Evolutionary conservation across 108 stramenopile species (phyloP), one percentile per base, ranked within the genome.

Genomic region (Cyclostephanos tholiformis): DNA sequence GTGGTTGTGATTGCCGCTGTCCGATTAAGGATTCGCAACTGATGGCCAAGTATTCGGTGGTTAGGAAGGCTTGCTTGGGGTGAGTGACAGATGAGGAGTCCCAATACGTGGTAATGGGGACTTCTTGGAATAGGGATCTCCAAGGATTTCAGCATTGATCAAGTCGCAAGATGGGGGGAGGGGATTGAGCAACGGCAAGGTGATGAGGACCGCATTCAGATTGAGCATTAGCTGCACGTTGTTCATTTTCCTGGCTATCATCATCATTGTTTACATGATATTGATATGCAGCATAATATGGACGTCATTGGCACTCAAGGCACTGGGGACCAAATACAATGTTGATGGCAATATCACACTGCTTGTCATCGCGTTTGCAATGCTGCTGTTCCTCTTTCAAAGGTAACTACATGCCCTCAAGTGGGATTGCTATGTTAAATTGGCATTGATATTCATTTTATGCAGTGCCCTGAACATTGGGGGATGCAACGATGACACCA

Each of bases 381-480:
- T 82, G 16, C 61, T 86, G 30, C 95, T 92, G 12, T 88, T 85
- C 41, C 69, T 91, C 16, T 69, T 92, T 43, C 86, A 89, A 57
- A 55, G 78, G 57, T 73, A 77, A 22, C 83, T 96, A 9, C 88
- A 96, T 80, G 85, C 88, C 12, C 61, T 96, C 4, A 82, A 92
- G 60, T 86, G 83, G 75, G 91, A 86, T 65, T 96, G 92, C 70
- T 96, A 94, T 59, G 79, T 94, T 52, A 89, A 92, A 36, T 88
- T 92, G 62, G 66, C 77, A 17, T 86, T 87, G 7, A 81, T 87
- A 20, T 70, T 90, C 22, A 49, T 89, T 1, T 75, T 94, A 19
- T 81, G 84, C 50, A 20, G 87, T 8, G 86, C 87, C 0, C 70
- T 91, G 41, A 38, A 49, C 59, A 53, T 69, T 14, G 69, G 79